These are phyloP conservation scores for Mortierella sp. DNA, from an alignment of 371 early-diverging fungal genomes.

Conservation along the genomic window DNA sequence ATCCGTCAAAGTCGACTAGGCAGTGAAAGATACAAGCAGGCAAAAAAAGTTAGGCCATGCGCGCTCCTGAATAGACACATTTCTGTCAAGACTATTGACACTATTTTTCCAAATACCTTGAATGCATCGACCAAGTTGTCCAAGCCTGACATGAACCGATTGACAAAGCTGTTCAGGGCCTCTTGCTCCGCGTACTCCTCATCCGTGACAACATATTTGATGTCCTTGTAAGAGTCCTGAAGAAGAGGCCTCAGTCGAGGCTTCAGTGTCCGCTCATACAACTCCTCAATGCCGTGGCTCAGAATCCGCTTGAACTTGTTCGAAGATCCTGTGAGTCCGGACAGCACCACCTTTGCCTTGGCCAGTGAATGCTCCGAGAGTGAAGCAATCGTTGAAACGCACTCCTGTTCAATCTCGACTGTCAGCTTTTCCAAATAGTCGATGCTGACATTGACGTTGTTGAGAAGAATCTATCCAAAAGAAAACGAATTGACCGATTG, in stretches of 20 bases:
- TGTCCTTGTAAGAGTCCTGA: constrained; percentile 85
- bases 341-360: constrained; percentile 66
- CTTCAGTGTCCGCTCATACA: constrained; percentile 83
- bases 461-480: constrained; percentile 69
- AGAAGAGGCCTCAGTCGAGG: constrained; percentile 84
- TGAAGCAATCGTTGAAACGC: constrained; percentile 59
- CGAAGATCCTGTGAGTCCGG: constrained; percentile 68
- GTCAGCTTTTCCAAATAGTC: constrained; percentile 80
- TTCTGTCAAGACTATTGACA: background rate
- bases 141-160: constrained; percentile 81
- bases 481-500: background rate
- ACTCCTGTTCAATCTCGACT: constrained; percentile 72
- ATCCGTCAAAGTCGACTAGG: constrained; percentile 73
- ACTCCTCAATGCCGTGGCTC: constrained; percentile 84
- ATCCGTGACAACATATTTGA: constrained; percentile 89
- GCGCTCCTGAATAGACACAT: too few relatives aligned
- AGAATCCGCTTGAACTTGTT: constrained; percentile 74
- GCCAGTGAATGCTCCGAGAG: constrained; percentile 65
- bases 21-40: background rate
- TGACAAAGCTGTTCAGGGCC: constrained; percentile 80
- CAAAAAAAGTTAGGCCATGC: too few relatives aligned
- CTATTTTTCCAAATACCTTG: constrained; percentile 56
- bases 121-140: constrained; percentile 70
- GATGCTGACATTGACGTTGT: constrained; percentile 86
- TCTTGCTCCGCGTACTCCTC: constrained; percentile 93